These are phyloP conservation scores for Penstemon newberryi DNA, from an alignment of 257 asterid species.

Conservation along the genomic window DNA sequence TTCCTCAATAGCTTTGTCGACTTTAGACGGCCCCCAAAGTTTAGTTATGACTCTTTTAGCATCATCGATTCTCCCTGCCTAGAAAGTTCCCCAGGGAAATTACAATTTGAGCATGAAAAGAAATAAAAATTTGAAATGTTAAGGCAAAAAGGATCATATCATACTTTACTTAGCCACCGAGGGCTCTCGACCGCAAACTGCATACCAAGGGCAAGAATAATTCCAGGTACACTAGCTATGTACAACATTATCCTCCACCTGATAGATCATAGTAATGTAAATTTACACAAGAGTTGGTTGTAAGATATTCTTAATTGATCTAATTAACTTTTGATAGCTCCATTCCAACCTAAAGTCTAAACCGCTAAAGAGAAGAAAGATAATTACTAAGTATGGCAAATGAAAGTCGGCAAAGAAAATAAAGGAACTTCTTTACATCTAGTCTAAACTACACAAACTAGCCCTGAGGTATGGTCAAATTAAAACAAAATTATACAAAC, in stretches of 20 bases:
- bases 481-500: too few relatives aligned
- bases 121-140: conserved; percentile 17
- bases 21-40: conserved; percentile 72
- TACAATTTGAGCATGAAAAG: conserved; percentile 16
- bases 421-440: too few relatives aligned
- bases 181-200: conserved; percentile 91
- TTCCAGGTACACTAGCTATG: conserved; percentile 70
- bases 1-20: conserved; percentile 66
- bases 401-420: not conserved
- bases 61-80: conserved; percentile 73
- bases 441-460: too few relatives aligned
- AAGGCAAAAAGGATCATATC: conserved; percentile 14
- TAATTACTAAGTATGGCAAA: not conserved
- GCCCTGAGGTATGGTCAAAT: too few relatives aligned
- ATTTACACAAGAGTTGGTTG: not conserved
- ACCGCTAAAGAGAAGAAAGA: not conserved
- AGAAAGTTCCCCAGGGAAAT: conserved; percentile 18
- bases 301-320: not conserved
- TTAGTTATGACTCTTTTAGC: conserved; percentile 62
- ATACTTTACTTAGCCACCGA: conserved; percentile 92
- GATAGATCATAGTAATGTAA: conserved; percentile 25
- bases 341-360: not conserved
- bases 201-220: conserved; percentile 74
- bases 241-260: conserved; percentile 88
- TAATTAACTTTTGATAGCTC: not conserved